Conservation (phyloP, 352 stramenopile species). For the Globisporangium radiosum region DNA sequence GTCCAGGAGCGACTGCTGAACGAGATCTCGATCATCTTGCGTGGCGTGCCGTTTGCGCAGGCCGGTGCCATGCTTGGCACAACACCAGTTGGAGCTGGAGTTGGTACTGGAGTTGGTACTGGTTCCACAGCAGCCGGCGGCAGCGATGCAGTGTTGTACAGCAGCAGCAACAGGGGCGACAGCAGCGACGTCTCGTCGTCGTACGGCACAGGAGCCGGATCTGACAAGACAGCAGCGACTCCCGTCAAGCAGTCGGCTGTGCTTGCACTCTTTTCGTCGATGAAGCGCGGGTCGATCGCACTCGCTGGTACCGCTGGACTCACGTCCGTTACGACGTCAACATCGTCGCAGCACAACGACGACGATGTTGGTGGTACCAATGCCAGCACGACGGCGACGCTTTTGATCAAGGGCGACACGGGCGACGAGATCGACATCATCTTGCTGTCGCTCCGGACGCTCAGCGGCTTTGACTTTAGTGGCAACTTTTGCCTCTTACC, state of each 20-base stretch:
- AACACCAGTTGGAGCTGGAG: neutral
- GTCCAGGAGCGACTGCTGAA: constrained; percentile 95
- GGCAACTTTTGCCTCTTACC: constrained; percentile 92
- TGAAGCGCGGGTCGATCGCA: constrained; percentile 52
- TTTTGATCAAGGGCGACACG: constrained; percentile 77
- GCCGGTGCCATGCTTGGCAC: constrained; percentile 14
- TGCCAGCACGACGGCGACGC: neutral
- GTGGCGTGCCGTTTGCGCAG: constrained; percentile 68
- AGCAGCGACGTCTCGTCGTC: constrained; percentile 1
- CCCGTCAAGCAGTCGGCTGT: constrained; percentile 48
- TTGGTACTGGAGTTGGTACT: too few relatives aligned
- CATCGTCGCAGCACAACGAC: constrained; percentile 16
- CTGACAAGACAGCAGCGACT: too few relatives aligned
- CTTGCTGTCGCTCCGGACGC: constrained; percentile 89
- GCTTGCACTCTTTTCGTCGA: constrained; percentile 64
- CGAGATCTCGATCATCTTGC: constrained; percentile 93
- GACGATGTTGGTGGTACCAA: constrained; percentile 18
- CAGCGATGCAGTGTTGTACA: neutral
- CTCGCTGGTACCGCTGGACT: constrained; percentile 18
- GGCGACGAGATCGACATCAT: constrained; percentile 68
- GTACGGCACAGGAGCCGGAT: neutral
- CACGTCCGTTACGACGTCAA: neutral
- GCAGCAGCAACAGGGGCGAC: neutral
- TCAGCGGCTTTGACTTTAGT: constrained; percentile 92
- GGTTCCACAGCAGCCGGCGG: too few relatives aligned